Conservation (phyloP, 768 basidiomycete genomes). For the Tulasnella sp. region DNA sequence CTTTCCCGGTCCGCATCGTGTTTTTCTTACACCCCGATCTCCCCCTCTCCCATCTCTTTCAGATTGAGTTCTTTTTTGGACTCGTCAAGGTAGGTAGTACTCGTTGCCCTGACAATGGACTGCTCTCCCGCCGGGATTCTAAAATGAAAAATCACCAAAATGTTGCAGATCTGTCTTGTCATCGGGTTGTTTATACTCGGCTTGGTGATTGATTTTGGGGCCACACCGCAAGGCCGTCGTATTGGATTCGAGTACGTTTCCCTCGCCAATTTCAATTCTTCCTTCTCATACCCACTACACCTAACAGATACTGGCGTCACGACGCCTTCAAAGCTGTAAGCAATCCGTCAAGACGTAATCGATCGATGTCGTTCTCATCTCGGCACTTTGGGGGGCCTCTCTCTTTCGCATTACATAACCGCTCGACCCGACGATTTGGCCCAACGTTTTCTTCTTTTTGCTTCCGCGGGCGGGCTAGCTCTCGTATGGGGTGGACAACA, state of each 20-base stretch:
- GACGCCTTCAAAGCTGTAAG: slow-evolving; percentile 15
- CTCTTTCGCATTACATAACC: too few species aligned
- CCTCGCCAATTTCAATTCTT: too few species aligned
- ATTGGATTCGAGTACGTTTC: too few species aligned
- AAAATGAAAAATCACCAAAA: background rate
- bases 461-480: background rate
- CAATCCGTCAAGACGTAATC: too few species aligned
- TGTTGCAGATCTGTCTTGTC: slow-evolving; percentile 11
- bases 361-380: too few species aligned
- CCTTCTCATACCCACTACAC: too few species aligned
- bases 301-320: slow-evolving; percentile 19
- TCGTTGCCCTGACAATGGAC: background rate
- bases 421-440: too few species aligned
- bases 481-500: slow-evolving; percentile 1
- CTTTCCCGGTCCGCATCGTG: background rate
- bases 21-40: background rate
- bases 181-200: slow-evolving; percentile 17
- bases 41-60: slow-evolving; percentile 4
- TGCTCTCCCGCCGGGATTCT: too few species aligned
- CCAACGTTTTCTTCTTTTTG: background rate
- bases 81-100: slow-evolving; percentile 15
- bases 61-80: slow-evolving; percentile 20
- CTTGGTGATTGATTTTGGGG: slow-evolving; percentile 19
- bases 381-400: too few species aligned
- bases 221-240: slow-evolving; percentile 9